Base-by-base conservation (phyloP, 2,329 filamentous ascomycete species). In the Apiospora phragmitis region DNA sequence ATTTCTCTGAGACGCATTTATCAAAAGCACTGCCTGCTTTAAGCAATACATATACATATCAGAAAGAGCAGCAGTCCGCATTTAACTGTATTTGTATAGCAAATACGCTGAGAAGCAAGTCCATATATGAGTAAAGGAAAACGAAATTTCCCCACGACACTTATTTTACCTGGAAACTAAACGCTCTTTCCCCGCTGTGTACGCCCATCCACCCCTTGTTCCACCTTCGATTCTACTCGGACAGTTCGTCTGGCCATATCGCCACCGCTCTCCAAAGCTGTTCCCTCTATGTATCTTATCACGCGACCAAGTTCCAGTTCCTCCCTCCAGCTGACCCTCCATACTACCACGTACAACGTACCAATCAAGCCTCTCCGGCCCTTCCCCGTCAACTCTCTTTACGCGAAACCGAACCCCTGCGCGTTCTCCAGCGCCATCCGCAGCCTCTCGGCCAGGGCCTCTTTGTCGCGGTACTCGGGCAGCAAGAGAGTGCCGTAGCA, bases 401-500 rank as follows among this genome's bases (percentile, higher is more conserved):
- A 95, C 73, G 92, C 91, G 84, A 93, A 93, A 29, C 95, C 96
- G 83, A 98, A 98, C 0, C 96, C 95, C 77, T 93, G 91, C 9
- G 92, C 90, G 81, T 98, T 96, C 82, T 95, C 90, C 78, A 99
- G 85, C 68, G 96, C 96, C 86, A 97, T 90, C n/a, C 85, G 87
- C 77, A 99, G 82, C 77, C 95, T 93, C 82, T 91, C 86, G 79
- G 87, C 87, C 78, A 99, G 79, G 45, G 93, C 89, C 71, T 92
- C 90, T 77, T 86, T 89, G 49, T 89, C 89, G 69, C 83, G 86
- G 80, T 98, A 99, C 81, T 95, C 91, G 1, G 96, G 96, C 72
- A 99, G 81, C 74, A 97, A 83, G 65, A 99, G 82, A 66, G 93
- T 95, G 1, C 95, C 94, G 82, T 97, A 98, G 81, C 96, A 99